Evolutionary conservation across 1,284 basidiomycete species (phyloP), one percentile per base, ranked within the genome.

Genomic region (Tilletia setariae): DNA sequence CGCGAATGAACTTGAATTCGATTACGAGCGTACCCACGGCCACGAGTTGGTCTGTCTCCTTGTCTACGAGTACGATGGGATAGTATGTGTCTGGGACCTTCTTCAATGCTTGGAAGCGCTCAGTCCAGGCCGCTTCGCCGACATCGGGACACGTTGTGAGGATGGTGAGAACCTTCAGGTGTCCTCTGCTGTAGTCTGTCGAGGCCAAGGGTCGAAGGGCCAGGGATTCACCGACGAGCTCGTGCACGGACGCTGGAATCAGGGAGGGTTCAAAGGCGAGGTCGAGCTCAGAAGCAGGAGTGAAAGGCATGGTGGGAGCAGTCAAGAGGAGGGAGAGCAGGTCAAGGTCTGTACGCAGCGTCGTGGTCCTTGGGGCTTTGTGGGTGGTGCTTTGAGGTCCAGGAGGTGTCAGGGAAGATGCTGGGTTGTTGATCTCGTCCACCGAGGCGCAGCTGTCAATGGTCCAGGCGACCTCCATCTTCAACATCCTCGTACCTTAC

Each of bases 1-100:
- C 88, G 28, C 93, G 87, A 25, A 94, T 85, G 86, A 98, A 97
- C 86, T 98, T 98, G 85, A 89, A 90, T 83, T 97, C 94, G 71
- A 95, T 83, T 79, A 98, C 89, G 63, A 96, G 85, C 7, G 89
- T 89, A 16, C 94, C 95, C 25, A 90, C 89, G 30, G 87, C 94
- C 49, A 95, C 90, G 79, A 98, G 89, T 73, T 86, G 85, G 85
- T 96, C 93, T 0, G 88, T 87, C 13, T 84, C 79, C 66, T 88
- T 88, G 83, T 91, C 87, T 70, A 96, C 84, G 78, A 98, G 88
- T 76, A 94, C 94, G 76, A 95, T 84, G 66, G 90, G 86, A 83
- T 89, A 95, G 86, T 97, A 97, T 25, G 73, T 72, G 67, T 72
- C 66, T 1, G 76, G 74, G 32, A 69, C 35, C 28, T 56, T n/a